Percentiles rank a stretch among this genome's conserved stretches.
phyloP scores from a whole-genome alignment of 768 basidiomycete genomes.

The Filobasidium wieringae region DNA sequence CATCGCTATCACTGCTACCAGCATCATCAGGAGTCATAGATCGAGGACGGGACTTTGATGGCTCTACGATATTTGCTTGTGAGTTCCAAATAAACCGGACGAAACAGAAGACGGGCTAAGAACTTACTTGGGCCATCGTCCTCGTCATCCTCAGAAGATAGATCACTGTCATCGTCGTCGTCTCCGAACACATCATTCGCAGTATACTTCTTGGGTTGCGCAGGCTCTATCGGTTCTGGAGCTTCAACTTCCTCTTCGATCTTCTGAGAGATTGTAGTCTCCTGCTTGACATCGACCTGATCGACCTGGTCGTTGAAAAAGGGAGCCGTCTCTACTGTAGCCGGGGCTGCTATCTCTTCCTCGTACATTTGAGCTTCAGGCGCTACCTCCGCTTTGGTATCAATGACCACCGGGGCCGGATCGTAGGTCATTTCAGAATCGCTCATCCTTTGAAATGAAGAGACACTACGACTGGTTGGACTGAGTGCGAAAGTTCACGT shows the following conservation, averaged over 20 bases:
- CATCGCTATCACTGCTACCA: slow-evolving; percentile 19
- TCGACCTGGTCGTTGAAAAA: no score
- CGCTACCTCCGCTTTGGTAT: no score
- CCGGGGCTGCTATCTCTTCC: no score
- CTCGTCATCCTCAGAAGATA: background rate
- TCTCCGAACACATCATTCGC: background rate
- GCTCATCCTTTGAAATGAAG: no score
- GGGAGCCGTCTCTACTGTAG: no score
- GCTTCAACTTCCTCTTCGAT: background rate
- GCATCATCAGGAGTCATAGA: background rate
- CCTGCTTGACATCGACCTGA: no score
- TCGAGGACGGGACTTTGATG: background rate
- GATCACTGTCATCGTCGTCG: background rate
- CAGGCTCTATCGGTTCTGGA: background rate
- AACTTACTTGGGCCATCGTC: background rate
- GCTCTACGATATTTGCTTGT: background rate
- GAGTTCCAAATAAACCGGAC: background rate
- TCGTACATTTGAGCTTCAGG: no score
- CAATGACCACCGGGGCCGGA: no score
- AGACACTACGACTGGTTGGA: no score
- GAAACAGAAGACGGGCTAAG: background rate
- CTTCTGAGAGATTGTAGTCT: no score
- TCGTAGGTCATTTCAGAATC: no score
- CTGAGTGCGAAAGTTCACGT: no score
- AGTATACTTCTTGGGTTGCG: background rate